Conservation (phyloP, 2,329 filamentous ascomycete species). For the Cadophora luteo-olivacea region DNA sequence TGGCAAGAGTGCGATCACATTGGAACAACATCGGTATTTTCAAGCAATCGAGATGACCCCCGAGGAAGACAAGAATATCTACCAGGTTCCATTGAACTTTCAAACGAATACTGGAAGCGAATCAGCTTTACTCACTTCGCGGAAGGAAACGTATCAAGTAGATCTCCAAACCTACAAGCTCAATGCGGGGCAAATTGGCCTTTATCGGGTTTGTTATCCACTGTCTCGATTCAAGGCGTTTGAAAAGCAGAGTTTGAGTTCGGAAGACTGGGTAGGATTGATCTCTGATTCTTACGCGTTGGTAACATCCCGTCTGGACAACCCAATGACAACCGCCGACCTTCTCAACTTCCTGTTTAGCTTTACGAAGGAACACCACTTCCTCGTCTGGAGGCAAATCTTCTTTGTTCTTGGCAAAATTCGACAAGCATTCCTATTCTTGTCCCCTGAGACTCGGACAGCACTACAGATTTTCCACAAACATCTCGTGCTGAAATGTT, state of each 20-base stretch:
- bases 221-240: slow-evolving; percentile 69
- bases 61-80: slow-evolving; percentile 66
- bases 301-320: slow-evolving; percentile 45
- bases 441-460: neutral
- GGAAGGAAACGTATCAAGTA: slow-evolving; percentile 61
- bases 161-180: slow-evolving; percentile 72
- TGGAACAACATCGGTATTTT: slow-evolving; percentile 69
- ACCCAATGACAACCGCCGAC: slow-evolving; percentile 19
- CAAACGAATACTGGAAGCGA: slow-evolving; percentile 62
- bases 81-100: slow-evolving; percentile 69
- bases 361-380: slow-evolving; percentile 23
- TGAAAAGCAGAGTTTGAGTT: slow-evolving; percentile 55
- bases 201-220: slow-evolving; percentile 71
- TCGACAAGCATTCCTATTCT: slow-evolving; percentile 26
- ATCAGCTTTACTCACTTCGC: slow-evolving; percentile 8
- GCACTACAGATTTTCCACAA: slow-evolving; percentile 22
- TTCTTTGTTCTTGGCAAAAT: slow-evolving; percentile 20
- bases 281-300: slow-evolving; percentile 71
- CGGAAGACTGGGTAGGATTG: slow-evolving; percentile 75
- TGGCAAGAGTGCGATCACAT: slow-evolving; percentile 60
- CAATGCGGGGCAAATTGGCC: slow-evolving; percentile 71
- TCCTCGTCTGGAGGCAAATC: slow-evolving; percentile 29
- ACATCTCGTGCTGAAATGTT: slow-evolving; percentile 1
- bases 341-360: slow-evolving; percentile 16
- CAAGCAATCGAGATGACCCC: slow-evolving; percentile 60